Evolutionary conservation across 2,329 filamentous ascomycete genomes (phyloP), one percentile per base, ranked within the genome.

Genomic region (Ramularia endophylla): DNA sequence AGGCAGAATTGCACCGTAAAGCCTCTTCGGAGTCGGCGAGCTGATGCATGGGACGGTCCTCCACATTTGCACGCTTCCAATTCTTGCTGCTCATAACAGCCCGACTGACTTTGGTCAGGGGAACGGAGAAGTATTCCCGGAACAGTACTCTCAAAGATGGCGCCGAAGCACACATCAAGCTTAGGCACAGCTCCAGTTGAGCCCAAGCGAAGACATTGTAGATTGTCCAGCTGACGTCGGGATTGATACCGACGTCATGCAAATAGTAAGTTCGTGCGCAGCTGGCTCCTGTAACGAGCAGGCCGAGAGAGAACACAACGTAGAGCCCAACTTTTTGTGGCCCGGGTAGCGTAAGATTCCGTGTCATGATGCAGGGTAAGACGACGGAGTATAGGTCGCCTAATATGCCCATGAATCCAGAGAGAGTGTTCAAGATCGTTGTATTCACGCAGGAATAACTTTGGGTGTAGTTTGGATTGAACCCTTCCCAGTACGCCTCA

Each of bases 61-160:
- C n/a, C 17, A 18, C 25, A 22, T 12, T 18, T 36, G 33, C 7
- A 19, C 33, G 16, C 31, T 22, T 22, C 33, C 33, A 19, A n/a
- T 18, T 22, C 18, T 22, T 18, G 25, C 16, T 9, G 18, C 33
- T 15, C 18, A 22, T 9, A 3, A 4, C 35, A 4, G 48, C 38
- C 9, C 47, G 42, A 13, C 41, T 49, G 29, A 44, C 40, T 19
- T 46, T 38, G 13, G 34, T 29, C 9, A 53, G 27, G 16, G 46
- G 41, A 16, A 22, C 38, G 31, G 49, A 55, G 37, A 68, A 58
- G 51, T 67, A 69, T 13, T 58, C 60, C n/a, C 57, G 55, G 57
- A 70, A 67, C 48, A 69, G 65, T 13, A 65, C 59, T 20, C 69
- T 67, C 17, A 71, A 55, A 1, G 68, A 65, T 1, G 68, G 67